Evolutionary conservation across 495 filamentous ascomycete species (phyloP), one percentile per base, ranked within the genome.

Genomic region (Chlorociboria aeruginascens): DNA sequence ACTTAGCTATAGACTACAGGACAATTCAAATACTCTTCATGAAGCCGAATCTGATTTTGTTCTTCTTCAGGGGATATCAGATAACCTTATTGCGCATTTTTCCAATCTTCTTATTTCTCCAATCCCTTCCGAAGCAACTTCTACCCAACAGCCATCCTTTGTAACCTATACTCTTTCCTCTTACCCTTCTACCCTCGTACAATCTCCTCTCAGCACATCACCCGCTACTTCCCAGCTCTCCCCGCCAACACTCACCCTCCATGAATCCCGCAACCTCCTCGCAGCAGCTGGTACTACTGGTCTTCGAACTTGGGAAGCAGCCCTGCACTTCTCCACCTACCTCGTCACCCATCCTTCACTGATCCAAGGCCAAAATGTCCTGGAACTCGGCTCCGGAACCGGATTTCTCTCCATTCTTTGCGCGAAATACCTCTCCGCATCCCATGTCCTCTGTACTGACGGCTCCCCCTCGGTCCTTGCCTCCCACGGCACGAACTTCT

Each of bases 351-450:
- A 59, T 20, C 32, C 7, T n/a, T 20, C 10, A 6, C 53, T 66
- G 13, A 61, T 92, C 9, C 50, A 51, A 32, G 68, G 68, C 10
- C 82, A 82, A 51, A 69, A 65, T 0, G 68, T 96, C 4, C 69
- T 97, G n/a, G 90, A 97, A 59, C 70, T 96, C 11, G 90, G 92
- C 3, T 80, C 86, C 1, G 90, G 90, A 0, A 95, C 90, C 0
- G 90, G 90, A 0, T 83, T 95, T 51, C 63, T 95, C 6, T 83
- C 85, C 0, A 75, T 96, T 8, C 66, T 95, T 13, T 92, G 84
- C 52, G 84, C 84, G 3, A 85, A 82, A 52, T 68, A 84, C 58
- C 72, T 95, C 0, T 68, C 63, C n/a, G 73, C 82, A 2, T 63
- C 60, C 2, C 68, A 73, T 33, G 77, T 89, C 39, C 67, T 86